Conservation (phyloP, 176 grass and related monocot genomes). For the Tillandsia fasciculata region DNA sequence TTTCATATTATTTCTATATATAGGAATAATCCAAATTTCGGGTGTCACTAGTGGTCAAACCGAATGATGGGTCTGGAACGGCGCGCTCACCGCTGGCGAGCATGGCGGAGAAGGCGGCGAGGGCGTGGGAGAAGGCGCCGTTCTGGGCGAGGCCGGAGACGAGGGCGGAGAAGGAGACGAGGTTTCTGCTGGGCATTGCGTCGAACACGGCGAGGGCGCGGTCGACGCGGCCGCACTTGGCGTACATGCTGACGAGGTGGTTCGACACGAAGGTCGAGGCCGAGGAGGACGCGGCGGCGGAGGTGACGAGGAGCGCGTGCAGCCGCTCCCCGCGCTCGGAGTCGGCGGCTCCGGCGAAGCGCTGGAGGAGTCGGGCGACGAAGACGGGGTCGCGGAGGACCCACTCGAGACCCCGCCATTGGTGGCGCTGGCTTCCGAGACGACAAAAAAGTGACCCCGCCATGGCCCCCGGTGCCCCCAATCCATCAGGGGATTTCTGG, state of each 20-base stretch:
- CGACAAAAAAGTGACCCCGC: not conserved
- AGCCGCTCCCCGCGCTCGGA: constrained; percentile 27
- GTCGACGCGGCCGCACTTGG: constrained; percentile 35
- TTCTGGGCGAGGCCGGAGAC: constrained; percentile 34
- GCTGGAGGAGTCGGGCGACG: constrained; percentile 40
- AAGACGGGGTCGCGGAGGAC: constrained; percentile 3
- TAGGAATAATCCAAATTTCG: too few species aligned
- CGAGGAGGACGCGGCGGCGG: not conserved
- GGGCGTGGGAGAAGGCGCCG: constrained; percentile 27
- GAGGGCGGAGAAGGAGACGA: constrained; percentile 51
- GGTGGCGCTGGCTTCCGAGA: not conserved
- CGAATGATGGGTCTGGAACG: too few species aligned
- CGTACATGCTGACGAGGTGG: constrained; percentile 68
- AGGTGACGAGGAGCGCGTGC: constrained; percentile 33
- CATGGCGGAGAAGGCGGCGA: constrained; percentile 42
- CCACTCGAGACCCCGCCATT: constrained; percentile 10
- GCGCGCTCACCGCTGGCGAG: constrained; percentile 2
- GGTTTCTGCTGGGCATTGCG: constrained; percentile 35
- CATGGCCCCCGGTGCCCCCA: constrained; percentile 6
- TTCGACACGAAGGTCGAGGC: constrained; percentile 53
- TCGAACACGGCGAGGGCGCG: constrained; percentile 38
- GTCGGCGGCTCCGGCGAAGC: constrained; percentile 29
- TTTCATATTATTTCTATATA: too few species aligned
- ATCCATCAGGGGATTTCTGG: too few species aligned
- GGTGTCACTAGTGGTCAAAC: too few species aligned